Conservation (phyloP, 352 stramenopile species). For the Phytopythium helicoides region DNA sequence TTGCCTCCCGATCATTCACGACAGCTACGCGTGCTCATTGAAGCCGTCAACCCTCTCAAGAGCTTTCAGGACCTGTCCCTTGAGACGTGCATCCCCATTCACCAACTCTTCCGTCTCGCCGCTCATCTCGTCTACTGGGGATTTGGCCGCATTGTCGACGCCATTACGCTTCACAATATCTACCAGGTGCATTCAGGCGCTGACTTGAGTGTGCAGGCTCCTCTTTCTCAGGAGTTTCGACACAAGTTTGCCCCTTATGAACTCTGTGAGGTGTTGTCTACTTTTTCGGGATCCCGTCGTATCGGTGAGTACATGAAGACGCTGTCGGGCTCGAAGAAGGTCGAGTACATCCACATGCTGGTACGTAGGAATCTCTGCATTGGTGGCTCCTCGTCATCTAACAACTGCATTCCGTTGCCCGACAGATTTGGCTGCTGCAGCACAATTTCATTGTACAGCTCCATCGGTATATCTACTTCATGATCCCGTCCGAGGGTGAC, state of each 20-base stretch:
- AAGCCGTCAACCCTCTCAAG: conserved; percentile 76
- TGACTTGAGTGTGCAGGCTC: conserved; percentile 44
- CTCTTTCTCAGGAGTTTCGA: conserved; percentile 65
- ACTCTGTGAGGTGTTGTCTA: conserved; percentile 69
- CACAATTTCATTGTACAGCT: conserved; percentile 81
- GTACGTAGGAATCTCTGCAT: conserved; percentile 16
- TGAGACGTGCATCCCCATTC: conserved; percentile 73
- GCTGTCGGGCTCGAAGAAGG: conserved; percentile 57
- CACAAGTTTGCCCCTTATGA: conserved; percentile 71
- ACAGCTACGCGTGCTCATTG: conserved; percentile 68
- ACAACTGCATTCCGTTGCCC: too few species aligned
- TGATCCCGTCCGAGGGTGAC: conserved; percentile 72
- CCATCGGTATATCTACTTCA: conserved; percentile 87
- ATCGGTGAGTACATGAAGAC: conserved; percentile 84
- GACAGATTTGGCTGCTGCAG: conserved; percentile 81
- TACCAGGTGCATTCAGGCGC: conserved; percentile 75
- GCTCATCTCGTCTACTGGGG: conserved; percentile 87
- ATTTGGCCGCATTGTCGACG: conserved; percentile 74
- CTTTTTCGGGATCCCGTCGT: conserved; percentile 61
- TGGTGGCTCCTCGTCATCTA: too few species aligned
- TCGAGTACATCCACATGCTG: conserved; percentile 87
- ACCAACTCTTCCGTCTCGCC: conserved; percentile 79
- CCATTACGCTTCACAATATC: conserved; percentile 84
- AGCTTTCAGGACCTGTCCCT: conserved; percentile 84
- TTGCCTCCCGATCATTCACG: conserved; percentile 77